Evolutionary conservation across 257 asterid species (phyloP), one percentile per base, ranked within the genome.

Genomic region (Henckelia pumila): DNA sequence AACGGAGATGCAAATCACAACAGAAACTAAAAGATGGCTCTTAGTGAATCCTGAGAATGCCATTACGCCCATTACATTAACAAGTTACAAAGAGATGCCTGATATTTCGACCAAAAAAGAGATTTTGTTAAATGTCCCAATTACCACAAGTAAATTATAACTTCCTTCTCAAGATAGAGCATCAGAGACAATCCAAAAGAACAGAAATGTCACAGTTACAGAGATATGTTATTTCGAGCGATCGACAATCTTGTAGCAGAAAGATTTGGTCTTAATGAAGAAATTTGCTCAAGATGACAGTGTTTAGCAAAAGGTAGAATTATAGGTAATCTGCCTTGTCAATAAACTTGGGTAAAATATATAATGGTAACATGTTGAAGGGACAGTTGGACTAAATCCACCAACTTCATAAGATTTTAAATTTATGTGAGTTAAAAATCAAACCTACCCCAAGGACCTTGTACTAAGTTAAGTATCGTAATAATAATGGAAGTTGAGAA

Each of bases 61-160:
- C 91, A 87, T 87, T 74, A 61, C 55, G 11, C 50, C 84, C 91
- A 87, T 87, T 74, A 61, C 55, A 16, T 50, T 49, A 28, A 71
- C 5, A 35, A 22, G 49, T 8, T 23, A 16, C 19, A 57, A 57
- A 71, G 49, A 37, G 49, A 73, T 30, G 26, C 57, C 25, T 40
- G 26, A 73, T 72, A 28, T 70, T 71, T 37, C 57, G 60, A 20
- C 52, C 59, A 26, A 14, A 30, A 32, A 17, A 20, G 26, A 50
- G 70, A 25, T 29, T 23, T 37, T 10, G 1, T 1, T 28, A 8
- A 35, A 3, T 35, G 47, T 35, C 47, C 3, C n/a, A 40, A 40
- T 6, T 10, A 40, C 5, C n/a, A 40, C 4, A 40, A 11, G n/a
- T 13, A 40, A 40, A 9, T 19, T 20, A 11, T 35, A 37, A 17